Base-by-base conservation (phyloP, 2,329 filamentous ascomycete species). In the Fusarium agapanthi region DNA sequence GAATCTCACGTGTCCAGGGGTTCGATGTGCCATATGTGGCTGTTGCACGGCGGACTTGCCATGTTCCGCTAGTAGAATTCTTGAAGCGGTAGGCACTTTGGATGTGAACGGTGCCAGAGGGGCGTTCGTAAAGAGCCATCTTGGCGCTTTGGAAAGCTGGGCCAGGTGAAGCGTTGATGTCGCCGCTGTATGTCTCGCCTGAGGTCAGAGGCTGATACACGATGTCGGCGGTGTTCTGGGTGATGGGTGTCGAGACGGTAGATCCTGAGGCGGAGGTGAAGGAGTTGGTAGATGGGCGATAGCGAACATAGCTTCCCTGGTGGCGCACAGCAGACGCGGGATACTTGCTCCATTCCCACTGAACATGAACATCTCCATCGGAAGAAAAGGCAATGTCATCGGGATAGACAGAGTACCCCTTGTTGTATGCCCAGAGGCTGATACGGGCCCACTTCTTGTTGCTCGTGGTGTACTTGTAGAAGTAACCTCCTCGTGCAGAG, bases 341-440 rank as follows among this genome's bases (percentile, higher is more conserved):
- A 38, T 71, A 76, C 53, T 78, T 77, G 64, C 68, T 70, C 76
- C 76, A 78, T 43, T 78, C 76, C 76, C 76, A 78, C 45, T 78
- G 76, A 9, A 78, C 34, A 48, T 78, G 76, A 5, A 78, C 65
- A 34, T 78, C 76, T 14, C 76, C 75, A 28, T 78, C 75, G 1
- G 75, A 75, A 3, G 76, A 77, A 44, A 78, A 78, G 41, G 67
- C 69, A 28, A 78, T 75, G 8, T 78, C 76, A 28, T 78, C 76
- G 2, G 76, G 76, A 15, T 78, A 78, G 1, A 78, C 72, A 1
- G 76, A 76, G 44, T 78, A 77, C 8, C 72, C 76, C 8, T 61
- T 66, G 20, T 53, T 71, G 44, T 78, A 77, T 9, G 76, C 76
- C 68, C 68, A 71, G 22, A 71, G 44, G 30, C 51, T 30, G 20